Percentiles rank a stretch among this genome's conserved stretches.
These are phyloP conservation scores for Platanthera guangdongensis DNA, from an alignment of 106 monocot species.

Conservation along the genomic window DNA sequence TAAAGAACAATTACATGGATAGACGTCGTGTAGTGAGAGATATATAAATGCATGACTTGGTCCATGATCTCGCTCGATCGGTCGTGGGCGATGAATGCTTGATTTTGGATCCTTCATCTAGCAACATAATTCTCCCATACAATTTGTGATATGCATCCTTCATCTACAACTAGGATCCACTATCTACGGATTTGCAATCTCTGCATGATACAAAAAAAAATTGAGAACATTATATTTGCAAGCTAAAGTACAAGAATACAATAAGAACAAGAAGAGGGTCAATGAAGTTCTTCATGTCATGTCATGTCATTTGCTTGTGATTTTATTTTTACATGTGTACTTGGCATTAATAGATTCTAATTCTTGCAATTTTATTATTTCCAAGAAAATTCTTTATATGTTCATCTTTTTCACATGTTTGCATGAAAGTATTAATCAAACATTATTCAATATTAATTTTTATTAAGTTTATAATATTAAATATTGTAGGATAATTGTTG, in stretches of 20 bases:
- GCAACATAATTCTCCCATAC: too few species aligned
- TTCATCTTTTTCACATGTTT: too few species aligned
- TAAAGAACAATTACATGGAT: background rate
- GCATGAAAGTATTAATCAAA: too few species aligned
- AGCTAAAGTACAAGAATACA: too few species aligned
- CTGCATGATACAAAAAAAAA: background rate
- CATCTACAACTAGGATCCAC: background rate
- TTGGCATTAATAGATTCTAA: too few species aligned
- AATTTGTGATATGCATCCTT: background rate
- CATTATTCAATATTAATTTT: too few species aligned
- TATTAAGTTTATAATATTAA: too few species aligned
- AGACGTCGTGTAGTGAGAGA: background rate
- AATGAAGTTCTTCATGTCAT: constrained; percentile 1
- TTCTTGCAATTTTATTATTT: too few species aligned
- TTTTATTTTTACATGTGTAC: too few species aligned
- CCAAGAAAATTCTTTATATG: too few species aligned
- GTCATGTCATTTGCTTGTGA: too few species aligned
- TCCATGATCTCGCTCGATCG: constrained; percentile 29
- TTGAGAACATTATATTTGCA: constrained; percentile 5
- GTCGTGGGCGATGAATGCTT: constrained; percentile 24
- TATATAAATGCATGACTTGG: constrained; percentile 23
- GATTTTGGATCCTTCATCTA: background rate
- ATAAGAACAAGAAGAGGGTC: background rate
- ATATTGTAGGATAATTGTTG: too few species aligned
- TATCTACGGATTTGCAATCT: background rate